Conservation (phyloP, 495 filamentous ascomycete genomes). For the Talaromyces borbonicus region DNA sequence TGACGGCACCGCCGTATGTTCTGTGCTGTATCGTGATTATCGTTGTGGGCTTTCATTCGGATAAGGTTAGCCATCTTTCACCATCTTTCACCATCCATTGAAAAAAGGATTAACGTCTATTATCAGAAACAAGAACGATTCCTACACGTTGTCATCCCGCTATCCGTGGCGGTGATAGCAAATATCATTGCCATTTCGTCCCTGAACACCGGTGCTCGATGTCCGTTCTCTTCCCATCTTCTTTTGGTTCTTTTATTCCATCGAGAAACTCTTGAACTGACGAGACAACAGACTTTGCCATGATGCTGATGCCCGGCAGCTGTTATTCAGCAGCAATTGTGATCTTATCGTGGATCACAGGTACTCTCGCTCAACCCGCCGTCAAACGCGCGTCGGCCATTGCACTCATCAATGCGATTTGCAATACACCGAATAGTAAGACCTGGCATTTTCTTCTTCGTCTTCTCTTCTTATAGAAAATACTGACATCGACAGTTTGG, state of each 20-base stretch:
- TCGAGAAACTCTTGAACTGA: constrained; percentile 4
- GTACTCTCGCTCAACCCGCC: constrained; percentile 13
- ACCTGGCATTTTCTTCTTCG: not conserved
- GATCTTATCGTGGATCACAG: constrained; percentile 10
- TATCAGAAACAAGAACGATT: constrained; percentile 13
- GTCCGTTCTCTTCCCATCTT: constrained; percentile 1
- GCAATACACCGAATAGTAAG: constrained; percentile 17
- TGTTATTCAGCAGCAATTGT: constrained; percentile 11
- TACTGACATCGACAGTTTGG: constrained; percentile 12
- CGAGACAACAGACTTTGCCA: constrained; percentile 7
- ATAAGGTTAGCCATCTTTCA: constrained; percentile 8
- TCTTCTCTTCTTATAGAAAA: not conserved
- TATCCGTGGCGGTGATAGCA: constrained; percentile 7
- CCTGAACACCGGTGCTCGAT: constrained; percentile 11
- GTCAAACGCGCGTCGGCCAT: constrained; percentile 15
- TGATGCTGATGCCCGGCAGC: constrained; percentile 12
- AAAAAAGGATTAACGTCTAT: no score
- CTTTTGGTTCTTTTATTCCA: not conserved
- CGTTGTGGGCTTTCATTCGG: constrained; percentile 10
- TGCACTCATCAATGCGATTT: constrained; percentile 16
- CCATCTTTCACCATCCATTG: no score
- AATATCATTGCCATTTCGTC: constrained; percentile 11
- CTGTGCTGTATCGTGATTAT: constrained; percentile 51
- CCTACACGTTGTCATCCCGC: constrained; percentile 8
- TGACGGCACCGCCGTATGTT: constrained; percentile 70